Evolutionary conservation across 306 rosid genomes (phyloP).

Genomic region (Prinsepia uniflora): DNA sequence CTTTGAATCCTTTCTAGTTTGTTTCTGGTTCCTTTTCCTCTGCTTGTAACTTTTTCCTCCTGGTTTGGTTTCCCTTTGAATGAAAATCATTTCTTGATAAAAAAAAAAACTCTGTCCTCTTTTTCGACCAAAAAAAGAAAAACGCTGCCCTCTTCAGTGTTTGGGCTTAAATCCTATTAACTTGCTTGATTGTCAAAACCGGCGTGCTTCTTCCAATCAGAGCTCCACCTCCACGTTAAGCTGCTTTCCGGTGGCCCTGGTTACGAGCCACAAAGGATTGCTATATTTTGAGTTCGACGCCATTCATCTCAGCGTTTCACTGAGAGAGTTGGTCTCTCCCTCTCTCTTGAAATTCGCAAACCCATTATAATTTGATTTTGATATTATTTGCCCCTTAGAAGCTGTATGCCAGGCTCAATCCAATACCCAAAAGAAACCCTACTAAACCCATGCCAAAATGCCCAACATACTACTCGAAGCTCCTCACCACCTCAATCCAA

Average conservation of each 20-base stretch:
- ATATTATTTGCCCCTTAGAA: neutral
- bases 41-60: too few species aligned
- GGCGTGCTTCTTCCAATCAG: neutral
- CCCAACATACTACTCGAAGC: slow-evolving; percentile 29
- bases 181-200: neutral
- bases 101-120: too few species aligned
- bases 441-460: slow-evolving; percentile 50
- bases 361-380: slow-evolving; percentile 1
- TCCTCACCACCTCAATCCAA: slow-evolving; percentile 32
- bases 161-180: neutral
- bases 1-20: too few species aligned
- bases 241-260: neutral
- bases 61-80: too few species aligned
- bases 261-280: neutral
- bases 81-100: too few species aligned
- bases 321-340: neutral
- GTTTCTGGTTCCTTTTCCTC: too few species aligned
- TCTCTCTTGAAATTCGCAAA: neutral
- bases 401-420: neutral
- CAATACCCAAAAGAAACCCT: slow-evolving; percentile 5
- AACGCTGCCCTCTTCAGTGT: neutral
- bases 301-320: neutral
- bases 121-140: too few species aligned
- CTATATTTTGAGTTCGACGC: neutral
- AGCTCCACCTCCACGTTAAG: neutral